These are phyloP conservation scores for Rhodotorula sp. DNA, from an alignment of 1,284 basidiomycete species.

Conservation along the genomic window DNA sequence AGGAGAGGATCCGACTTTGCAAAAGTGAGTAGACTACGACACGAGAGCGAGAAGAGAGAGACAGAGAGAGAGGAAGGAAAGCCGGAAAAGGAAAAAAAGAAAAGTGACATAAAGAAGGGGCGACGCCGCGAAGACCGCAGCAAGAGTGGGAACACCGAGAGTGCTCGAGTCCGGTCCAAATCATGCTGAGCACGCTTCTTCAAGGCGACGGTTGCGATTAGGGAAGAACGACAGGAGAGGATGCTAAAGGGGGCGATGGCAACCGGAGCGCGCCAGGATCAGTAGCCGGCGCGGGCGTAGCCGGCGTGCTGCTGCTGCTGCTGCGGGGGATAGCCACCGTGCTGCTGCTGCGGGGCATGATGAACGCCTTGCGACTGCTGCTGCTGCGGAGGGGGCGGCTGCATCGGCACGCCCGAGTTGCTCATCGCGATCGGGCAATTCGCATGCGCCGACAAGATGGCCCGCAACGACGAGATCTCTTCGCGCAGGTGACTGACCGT, in stretches of 20 bases:
- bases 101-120: background rate
- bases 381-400: background rate
- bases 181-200: too few relatives aligned
- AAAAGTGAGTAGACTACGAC: slow-evolving; percentile 1
- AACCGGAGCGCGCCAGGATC: too few relatives aligned
- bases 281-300: slow-evolving; percentile 8
- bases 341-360: background rate
- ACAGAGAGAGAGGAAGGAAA: background rate
- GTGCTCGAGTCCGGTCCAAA: too few relatives aligned
- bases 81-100: background rate
- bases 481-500: slow-evolving; percentile 56
- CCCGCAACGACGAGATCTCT: slow-evolving; percentile 59
- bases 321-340: background rate
- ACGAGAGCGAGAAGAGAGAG: background rate
- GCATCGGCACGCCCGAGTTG: slow-evolving; percentile 3
- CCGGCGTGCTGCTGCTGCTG: background rate
- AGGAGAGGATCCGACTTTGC: background rate
- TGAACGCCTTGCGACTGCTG: too few relatives aligned
- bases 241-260: too few relatives aligned
- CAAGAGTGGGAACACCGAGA: too few relatives aligned
- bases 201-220: too few relatives aligned
- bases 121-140: too few relatives aligned
- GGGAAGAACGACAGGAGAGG: background rate
- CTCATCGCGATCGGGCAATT: slow-evolving; percentile 41
- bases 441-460: slow-evolving; percentile 50